A percentile compares a stretch with the other conserved stretches of the same genome.
Evolutionary conservation across 2,329 filamentous ascomycete species (phyloP).

Genomic region (Myriosclerotinia scirpicola): DNA sequence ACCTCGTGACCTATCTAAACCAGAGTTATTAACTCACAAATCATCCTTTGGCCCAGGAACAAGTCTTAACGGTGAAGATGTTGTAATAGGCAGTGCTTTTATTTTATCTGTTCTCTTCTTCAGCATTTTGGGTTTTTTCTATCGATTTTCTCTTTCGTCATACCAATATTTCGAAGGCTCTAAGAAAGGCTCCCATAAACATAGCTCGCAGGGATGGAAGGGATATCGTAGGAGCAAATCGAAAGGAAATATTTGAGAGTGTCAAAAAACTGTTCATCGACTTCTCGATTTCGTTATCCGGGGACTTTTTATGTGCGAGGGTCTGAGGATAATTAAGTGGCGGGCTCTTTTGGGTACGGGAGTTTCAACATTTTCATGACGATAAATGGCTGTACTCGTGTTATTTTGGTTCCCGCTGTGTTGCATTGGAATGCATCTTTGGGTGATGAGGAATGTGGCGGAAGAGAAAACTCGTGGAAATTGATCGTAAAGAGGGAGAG

Average conservation of each 20-base stretch:
- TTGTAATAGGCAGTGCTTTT: background rate
- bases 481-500: background rate
- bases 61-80: background rate
- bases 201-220: background rate
- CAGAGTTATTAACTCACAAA: background rate
- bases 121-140: background rate
- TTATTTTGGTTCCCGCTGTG: too few relatives aligned
- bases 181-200: background rate
- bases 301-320: too few relatives aligned
- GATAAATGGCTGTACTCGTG: fast-evolving
- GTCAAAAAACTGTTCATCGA: background rate
- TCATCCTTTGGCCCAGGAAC: background rate
- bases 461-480: background rate
- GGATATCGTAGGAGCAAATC: background rate
- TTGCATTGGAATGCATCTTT: background rate
- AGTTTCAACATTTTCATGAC: background rate
- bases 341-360: background rate
- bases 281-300: background rate
- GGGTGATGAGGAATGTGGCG: background rate
- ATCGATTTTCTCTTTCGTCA: background rate
- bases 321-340: too few relatives aligned
- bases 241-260: background rate
- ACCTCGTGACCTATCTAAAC: background rate
- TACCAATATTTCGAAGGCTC: background rate
- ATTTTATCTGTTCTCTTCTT: background rate